Base-by-base conservation (phyloP, 176 grass and related monocot species). In the Avena eriantha region DNA sequence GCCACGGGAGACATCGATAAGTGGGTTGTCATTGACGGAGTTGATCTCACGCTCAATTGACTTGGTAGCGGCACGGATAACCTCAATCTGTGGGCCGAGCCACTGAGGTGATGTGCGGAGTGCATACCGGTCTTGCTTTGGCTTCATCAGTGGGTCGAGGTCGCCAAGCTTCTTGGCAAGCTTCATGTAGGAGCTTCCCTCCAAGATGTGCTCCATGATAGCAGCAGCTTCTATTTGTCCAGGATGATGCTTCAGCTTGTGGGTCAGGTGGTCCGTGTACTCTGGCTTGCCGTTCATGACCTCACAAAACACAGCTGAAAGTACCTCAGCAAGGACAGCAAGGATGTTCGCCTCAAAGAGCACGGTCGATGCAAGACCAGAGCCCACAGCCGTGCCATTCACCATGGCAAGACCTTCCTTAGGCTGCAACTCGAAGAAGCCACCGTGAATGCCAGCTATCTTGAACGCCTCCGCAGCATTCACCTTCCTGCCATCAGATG, bases 21-120 rank as follows among this genome's bases (percentile, higher is more conserved):
- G 45, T 47, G 45, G 45, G 8, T 47, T 47, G 45, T 47, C 45
- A 1, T 47, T 47, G 45, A 47, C 94, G 29, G 94, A 97, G 83
- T 97, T 97, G 88, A 97, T 97, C 88, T 97, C 94, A 12, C 92
- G 88, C 88, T 97, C 94, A 3, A 97, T 94, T 11, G 94, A 92
- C 68, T 93, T 92, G 74, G 94, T 96, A 46, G 94, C 91, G 1
- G 85, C 73, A 7, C 94, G 91, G 87, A 96, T 93, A 1, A 96
- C 94, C 78, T 96, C 94, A 2, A 96, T 89, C 33, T 96, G 94
- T 0, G 94, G 94, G 9, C 94, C 94, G 7, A 96, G 94, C 94
- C 91, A 96, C 15, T 96, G 94, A 17, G 94, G 94, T 1, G 94
- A 96, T 0, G 94, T 96, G 43, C 94, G 94, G 49, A 96, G 91